A percentile compares a stretch with the other conserved stretches of the same genome.
Evolutionary conservation across 164 flowering plant genomes (phyloP).

Genomic region (Nelumbo lutea): DNA sequence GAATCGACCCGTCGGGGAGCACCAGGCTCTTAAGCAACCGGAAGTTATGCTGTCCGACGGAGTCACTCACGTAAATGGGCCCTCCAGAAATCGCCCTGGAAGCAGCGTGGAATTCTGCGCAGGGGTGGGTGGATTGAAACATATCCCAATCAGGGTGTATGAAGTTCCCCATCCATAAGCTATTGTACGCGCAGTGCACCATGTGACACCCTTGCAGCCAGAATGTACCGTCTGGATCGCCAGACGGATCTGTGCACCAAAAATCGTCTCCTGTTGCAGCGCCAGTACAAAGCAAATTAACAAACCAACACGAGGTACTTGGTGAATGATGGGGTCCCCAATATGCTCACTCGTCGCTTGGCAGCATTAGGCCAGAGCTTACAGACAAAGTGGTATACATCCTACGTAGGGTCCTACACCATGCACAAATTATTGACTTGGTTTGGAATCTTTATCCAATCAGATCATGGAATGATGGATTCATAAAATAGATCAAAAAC

Average conservation of each 20-base stretch:
- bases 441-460: no score
- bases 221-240: slow-evolving; percentile 74
- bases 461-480: no score
- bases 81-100: slow-evolving; percentile 91
- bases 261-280: slow-evolving; percentile 63
- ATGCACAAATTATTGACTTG: no score
- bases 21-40: slow-evolving; percentile 55
- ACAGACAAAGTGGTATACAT: neutral
- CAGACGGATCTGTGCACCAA: slow-evolving; percentile 78
- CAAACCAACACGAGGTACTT: neutral
- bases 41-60: slow-evolving; percentile 71
- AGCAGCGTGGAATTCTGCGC: slow-evolving; percentile 84
- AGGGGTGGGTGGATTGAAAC: slow-evolving; percentile 87
- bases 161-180: slow-evolving; percentile 89
- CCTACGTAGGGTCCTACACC: no score
- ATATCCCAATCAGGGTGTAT: slow-evolving; percentile 94
- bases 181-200: slow-evolving; percentile 91
- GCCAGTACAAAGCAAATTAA: neutral
- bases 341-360: neutral
- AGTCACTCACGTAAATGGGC: slow-evolving; percentile 72
- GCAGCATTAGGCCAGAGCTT: neutral
- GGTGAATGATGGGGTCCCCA: neutral
- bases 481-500: no score
- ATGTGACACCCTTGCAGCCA: slow-evolving; percentile 95
- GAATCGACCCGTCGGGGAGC: slow-evolving; percentile 70